A percentile compares a stretch with the other conserved stretches of the same genome.
phyloP scores from a whole-genome alignment of 192 early-diverging fungal genomes.

The Linnemannia elongata region DNA sequence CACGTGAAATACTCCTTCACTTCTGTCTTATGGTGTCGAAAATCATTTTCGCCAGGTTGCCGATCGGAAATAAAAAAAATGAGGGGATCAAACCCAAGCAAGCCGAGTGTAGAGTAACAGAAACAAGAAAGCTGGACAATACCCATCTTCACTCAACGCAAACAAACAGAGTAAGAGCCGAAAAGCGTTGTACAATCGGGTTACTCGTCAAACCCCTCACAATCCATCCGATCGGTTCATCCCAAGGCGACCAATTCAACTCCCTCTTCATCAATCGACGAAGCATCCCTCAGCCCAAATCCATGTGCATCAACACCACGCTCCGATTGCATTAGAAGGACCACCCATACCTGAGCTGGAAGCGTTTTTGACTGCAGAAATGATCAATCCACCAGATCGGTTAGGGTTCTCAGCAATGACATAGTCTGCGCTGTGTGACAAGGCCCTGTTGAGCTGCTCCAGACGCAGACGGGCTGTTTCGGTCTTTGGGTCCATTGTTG shows the following conservation, averaged over 20 bases:
- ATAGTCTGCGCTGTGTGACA: conserved; percentile 57
- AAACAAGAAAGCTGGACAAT: not conserved
- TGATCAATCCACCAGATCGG: conserved; percentile 44
- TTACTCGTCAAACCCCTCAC: no score
- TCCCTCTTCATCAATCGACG: not conserved
- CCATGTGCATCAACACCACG: not conserved
- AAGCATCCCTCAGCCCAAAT: not conserved
- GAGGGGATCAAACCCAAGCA: not conserved
- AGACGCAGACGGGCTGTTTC: conserved; percentile 46
- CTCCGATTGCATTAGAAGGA: not conserved
- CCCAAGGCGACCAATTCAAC: no score
- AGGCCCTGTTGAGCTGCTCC: conserved; percentile 45
- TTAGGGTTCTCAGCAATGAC: conserved; percentile 49
- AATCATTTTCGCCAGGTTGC: not conserved
- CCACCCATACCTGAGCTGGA: conserved; percentile 27
- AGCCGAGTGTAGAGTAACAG: not conserved
- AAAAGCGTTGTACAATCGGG: not conserved
- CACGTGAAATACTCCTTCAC: conserved; percentile 28
- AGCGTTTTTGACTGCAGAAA: conserved; percentile 40
- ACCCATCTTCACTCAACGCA: not conserved
- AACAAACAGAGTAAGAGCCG: not conserved
- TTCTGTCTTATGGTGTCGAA: not conserved
- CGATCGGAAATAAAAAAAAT: conserved; percentile 1
- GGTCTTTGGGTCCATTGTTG: conserved; percentile 43
- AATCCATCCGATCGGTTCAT: not conserved